Base-by-base conservation (phyloP, 116 monocot genomes). In the Iris pallida region DNA sequence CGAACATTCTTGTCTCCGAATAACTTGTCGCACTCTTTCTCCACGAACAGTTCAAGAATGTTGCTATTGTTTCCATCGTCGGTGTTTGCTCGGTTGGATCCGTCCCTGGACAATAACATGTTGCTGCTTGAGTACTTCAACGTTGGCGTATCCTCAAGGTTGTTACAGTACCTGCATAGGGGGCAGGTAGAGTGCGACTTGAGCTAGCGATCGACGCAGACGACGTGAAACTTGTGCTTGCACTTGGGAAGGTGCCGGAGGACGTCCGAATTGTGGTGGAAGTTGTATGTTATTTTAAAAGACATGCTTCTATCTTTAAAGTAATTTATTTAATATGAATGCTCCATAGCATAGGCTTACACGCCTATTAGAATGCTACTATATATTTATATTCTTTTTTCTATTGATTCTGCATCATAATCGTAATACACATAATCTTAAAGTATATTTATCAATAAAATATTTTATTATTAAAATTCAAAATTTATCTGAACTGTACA, bases 171-270 rank as follows among this genome's bases (percentile, higher is more conserved):
- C 13, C 96, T 77, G 76, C 96, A 96, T 15, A 96, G 81, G 0
- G 92, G 96, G 65, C 96, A 96, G 59, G 73, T 87, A 14, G 96
- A 84, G 65, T 92, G 81, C 53, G 48, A 66, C 57, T 86, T 81
- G 45, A 96, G 86, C 96, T 92, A 96, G 4, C 73, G 78, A 62
- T 96, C 96, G 45, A 96, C 69, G 71, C 96, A 96, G 58, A 20
- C 71, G 56, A 83, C 55, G 66, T 96, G 96, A 72, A 96, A 96
- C 14, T 89, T 87, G 82, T 96, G 96, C 76, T 81, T 86, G 75
- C 96, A 96, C 45, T 74, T 78, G 55, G 92, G 92, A 6, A 96
- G 73, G 0, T 92, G 82, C 4, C 96, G 81, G 48, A 96, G 83
- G 17, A 89, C 7, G 57, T 92, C 96, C 4, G 68, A 53, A 75